These are phyloP conservation scores for Calocera viscosa DNA, from an alignment of 768 basidiomycete species.

Conservation along the genomic window DNA sequence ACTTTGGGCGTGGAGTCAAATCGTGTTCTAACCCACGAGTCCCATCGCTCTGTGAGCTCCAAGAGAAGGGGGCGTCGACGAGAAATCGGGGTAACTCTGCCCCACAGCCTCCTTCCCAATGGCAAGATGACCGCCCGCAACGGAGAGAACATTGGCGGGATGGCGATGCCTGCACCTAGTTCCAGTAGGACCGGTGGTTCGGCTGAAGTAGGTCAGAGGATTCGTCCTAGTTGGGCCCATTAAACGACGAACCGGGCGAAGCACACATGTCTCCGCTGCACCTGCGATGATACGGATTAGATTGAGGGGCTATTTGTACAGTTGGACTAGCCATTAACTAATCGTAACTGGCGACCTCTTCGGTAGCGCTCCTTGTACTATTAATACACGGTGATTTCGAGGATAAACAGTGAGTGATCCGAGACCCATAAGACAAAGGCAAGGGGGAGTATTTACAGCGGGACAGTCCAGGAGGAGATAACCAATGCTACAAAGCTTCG, in stretches of 20 bases:
- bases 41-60: too few species aligned
- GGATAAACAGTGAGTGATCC: neutral
- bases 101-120: neutral
- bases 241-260: too few species aligned
- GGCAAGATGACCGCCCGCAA: neutral
- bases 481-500: neutral
- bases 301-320: constrained; percentile 3
- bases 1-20: too few species aligned
- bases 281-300: neutral
- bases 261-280: too few species aligned
- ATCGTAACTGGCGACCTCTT: neutral
- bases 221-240: too few species aligned
- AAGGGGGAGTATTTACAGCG: too few species aligned
- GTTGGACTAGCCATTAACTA: constrained; percentile 7
- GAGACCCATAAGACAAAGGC: neutral
- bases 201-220: too few species aligned
- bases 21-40: too few species aligned
- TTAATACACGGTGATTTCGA: neutral
- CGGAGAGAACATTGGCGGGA: neutral
- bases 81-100: neutral
- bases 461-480: neutral
- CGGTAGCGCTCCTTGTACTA: neutral
- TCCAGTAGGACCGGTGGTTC: too few species aligned
- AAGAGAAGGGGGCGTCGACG: too few species aligned
- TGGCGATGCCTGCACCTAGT: neutral